Evolutionary conservation across 768 basidiomycete species (phyloP).

Genomic region (Coprinopsis strossmayeri): DNA sequence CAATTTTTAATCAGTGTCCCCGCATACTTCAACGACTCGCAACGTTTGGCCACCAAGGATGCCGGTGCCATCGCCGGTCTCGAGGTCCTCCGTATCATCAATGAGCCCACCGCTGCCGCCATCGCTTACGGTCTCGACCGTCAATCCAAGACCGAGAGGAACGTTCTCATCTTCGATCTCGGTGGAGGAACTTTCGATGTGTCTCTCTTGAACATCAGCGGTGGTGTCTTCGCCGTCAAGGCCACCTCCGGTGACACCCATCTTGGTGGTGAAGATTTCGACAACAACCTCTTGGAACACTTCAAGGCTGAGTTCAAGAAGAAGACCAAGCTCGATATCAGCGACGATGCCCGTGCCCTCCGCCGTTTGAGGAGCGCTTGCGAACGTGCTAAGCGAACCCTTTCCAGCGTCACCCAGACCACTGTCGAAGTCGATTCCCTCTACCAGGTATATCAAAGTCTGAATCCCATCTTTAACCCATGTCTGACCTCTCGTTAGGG

Average conservation of each 20-base stretch:
- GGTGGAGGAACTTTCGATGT: constrained; percentile 99
- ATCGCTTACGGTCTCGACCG: constrained; percentile 98
- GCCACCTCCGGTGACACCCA: constrained; percentile 99
- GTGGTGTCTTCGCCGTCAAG: constrained; percentile 99
- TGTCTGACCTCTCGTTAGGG: constrained; percentile 41
- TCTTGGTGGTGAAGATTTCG: constrained; percentile 99
- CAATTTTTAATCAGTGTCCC: constrained; percentile 57
- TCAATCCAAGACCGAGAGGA: constrained; percentile 91
- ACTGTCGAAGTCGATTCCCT: constrained; percentile 99
- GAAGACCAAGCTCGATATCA: constrained; percentile 96
- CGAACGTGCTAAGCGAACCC: constrained; percentile 98
- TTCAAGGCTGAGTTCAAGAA: constrained; percentile 99
- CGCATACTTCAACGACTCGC: constrained; percentile 99
- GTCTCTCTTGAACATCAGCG: constrained; percentile 94
- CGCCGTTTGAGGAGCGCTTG: constrained; percentile 95
- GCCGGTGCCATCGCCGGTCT: constrained; percentile 97
- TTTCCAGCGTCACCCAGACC: constrained; percentile 97
- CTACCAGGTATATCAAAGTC: constrained; percentile 59
- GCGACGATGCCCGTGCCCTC: constrained; percentile 93
- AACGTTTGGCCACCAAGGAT: constrained; percentile 98
- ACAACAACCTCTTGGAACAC: constrained; percentile 95
- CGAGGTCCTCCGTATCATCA: constrained; percentile 99
- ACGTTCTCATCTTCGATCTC: constrained; percentile 98
- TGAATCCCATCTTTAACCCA: not conserved
- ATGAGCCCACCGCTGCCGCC: constrained; percentile 99